phyloP scores from a whole-genome alignment of 768 basidiomycete species.

The Boletus eberwhitei region DNA sequence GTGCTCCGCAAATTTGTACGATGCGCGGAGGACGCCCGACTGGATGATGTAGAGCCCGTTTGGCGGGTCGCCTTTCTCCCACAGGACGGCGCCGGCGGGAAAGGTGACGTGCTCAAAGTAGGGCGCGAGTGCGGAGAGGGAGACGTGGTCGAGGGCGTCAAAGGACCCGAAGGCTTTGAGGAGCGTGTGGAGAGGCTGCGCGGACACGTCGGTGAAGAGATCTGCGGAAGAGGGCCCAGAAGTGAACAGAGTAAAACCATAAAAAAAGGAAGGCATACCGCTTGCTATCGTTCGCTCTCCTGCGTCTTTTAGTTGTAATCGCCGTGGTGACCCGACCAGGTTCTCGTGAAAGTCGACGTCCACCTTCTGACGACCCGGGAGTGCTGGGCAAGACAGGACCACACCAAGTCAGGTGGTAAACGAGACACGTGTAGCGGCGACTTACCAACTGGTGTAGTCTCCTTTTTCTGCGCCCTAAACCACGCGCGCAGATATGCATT shows the following conservation, averaged over 20 bases:
- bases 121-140: conserved; percentile 59
- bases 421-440: conserved; percentile 11
- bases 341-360: conserved; percentile 44
- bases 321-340: conserved; percentile 59
- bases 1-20: conserved; percentile 74
- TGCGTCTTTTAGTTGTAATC: conserved; percentile 63
- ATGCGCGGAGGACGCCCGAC: conserved; percentile 78
- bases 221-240: conserved; percentile 3
- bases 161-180: conserved; percentile 78
- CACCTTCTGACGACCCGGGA: conserved; percentile 56
- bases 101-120: conserved; percentile 69
- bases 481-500: conserved; percentile 85
- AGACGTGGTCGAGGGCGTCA: conserved; percentile 50
- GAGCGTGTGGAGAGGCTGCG: conserved; percentile 73
- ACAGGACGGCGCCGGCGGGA: conserved; percentile 60
- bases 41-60: conserved; percentile 90
- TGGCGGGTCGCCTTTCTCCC: conserved; percentile 71
- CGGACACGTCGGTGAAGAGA: conserved; percentile 31
- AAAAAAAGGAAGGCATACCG: conserved; percentile 36
- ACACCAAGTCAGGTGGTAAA: neutral
- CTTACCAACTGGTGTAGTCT: conserved; percentile 45
- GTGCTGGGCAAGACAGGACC: conserved; percentile 30
- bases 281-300: conserved; percentile 68
- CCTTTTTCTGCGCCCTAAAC: conserved; percentile 65
- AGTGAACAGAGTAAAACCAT: neutral